Percentiles rank a stretch among this genome's conserved stretches.
Conservation (phyloP, 441 rosid genomes). For the Lepidium campestre region DNA sequence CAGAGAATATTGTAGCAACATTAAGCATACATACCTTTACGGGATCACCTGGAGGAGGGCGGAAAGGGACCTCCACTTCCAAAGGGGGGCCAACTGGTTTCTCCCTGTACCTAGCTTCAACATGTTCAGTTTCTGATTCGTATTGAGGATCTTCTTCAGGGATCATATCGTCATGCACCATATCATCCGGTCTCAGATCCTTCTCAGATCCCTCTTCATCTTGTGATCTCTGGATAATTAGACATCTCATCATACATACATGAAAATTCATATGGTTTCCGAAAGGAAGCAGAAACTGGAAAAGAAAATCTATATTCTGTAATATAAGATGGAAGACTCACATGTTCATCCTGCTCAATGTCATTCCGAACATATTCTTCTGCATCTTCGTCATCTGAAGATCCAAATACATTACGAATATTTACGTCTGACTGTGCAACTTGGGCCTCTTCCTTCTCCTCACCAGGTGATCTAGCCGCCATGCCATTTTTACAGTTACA, state of each 20-base stretch:
- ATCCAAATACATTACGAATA: constrained; percentile 97
- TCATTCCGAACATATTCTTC: constrained; percentile 64
- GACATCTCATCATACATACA: constrained; percentile 5
- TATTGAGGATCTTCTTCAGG: constrained; percentile 77
- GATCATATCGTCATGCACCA: constrained; percentile 34
- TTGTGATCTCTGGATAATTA: constrained; percentile 54
- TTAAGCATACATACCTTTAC: constrained; percentile 45
- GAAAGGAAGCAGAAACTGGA: neutral
- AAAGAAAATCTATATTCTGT: neutral
- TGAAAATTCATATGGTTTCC: neutral
- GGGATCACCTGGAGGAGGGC: constrained; percentile 74
- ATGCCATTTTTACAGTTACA: constrained; percentile 13
- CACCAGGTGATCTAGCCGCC: constrained; percentile 50
- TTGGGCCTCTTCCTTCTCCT: constrained; percentile 59
- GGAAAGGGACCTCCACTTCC: constrained; percentile 83
- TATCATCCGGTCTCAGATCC: constrained; percentile 63
- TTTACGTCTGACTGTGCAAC: constrained; percentile 66
- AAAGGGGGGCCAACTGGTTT: constrained; percentile 90
- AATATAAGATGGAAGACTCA: constrained; percentile 34
- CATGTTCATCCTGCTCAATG: constrained; percentile 57
- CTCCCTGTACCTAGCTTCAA: constrained; percentile 70
- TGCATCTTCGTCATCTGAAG: constrained; percentile 89
- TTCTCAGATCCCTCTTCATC: constrained; percentile 78
- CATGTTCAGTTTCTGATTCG: constrained; percentile 79
- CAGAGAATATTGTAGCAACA: neutral